Evolutionary conservation across 2,329 filamentous ascomycete genomes (phyloP).

Genomic region (Penicillium psychrosexuale): DNA sequence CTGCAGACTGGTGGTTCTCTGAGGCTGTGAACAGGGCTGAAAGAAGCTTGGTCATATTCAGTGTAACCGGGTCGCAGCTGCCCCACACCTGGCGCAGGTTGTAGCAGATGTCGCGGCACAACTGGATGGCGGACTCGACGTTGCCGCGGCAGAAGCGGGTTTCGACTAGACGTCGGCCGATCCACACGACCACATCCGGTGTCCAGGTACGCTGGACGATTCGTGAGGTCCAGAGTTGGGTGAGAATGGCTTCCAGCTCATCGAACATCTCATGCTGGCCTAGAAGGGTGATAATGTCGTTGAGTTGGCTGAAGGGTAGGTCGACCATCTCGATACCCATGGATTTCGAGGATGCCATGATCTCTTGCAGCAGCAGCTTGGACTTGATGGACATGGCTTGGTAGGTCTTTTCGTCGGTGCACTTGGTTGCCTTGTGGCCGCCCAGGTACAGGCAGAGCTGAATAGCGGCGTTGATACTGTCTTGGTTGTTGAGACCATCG

Average conservation of each 20-base stretch:
- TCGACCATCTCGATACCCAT: constrained; percentile 35
- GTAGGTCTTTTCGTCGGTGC: constrained; percentile 25
- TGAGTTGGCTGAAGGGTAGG: constrained; percentile 35
- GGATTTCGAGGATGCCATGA: constrained; percentile 30
- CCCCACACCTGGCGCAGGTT: constrained; percentile 55
- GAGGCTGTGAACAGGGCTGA: constrained; percentile 49
- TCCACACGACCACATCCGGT: constrained; percentile 47
- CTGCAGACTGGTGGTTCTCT: constrained; percentile 30
- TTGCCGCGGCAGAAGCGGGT: constrained; percentile 51
- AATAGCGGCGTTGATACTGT: constrained; percentile 36
- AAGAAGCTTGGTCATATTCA: constrained; percentile 51
- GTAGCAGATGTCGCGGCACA: constrained; percentile 56
- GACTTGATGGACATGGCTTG: constrained; percentile 34
- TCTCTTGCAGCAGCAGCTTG: constrained; percentile 34
- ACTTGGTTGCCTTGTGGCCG: constrained; percentile 33
- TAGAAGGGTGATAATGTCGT: constrained; percentile 37
- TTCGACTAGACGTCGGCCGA: constrained; percentile 53
- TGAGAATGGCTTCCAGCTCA: constrained; percentile 41
- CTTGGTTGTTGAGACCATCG: constrained; percentile 31
- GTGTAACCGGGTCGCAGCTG: constrained; percentile 46
- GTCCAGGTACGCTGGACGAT: constrained; percentile 48
- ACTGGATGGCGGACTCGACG: constrained; percentile 44
- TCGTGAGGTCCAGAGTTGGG: constrained; percentile 47
- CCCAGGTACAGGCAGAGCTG: constrained; percentile 38
- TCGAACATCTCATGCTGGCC: constrained; percentile 40